These are phyloP conservation scores for Lactarius vividus DNA, from an alignment of 768 basidiomycete genomes.

Conservation along the genomic window DNA sequence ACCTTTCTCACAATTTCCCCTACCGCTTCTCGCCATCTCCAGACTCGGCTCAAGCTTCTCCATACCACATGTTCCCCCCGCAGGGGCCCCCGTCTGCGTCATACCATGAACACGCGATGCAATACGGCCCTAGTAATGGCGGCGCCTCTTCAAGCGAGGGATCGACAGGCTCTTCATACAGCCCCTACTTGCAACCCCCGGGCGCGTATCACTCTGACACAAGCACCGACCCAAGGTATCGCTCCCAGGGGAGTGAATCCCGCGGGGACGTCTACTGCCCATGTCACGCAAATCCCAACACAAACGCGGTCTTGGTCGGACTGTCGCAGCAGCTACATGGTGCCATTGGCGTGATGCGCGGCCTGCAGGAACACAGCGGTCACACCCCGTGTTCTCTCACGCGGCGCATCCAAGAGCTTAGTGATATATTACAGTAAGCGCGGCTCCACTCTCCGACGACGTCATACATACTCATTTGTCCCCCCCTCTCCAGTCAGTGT, in stretches of 20 bases:
- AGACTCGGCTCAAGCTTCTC: conserved; percentile 28
- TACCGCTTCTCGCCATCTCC: conserved; percentile 31
- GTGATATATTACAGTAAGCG: conserved; percentile 27
- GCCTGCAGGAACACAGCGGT: conserved; percentile 25
- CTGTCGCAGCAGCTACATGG: conserved; percentile 27
- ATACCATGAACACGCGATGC: conserved; percentile 20
- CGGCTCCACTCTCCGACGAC: too few species aligned
- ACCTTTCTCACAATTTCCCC: conserved; percentile 26
- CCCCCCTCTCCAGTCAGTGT: conserved; percentile 10
- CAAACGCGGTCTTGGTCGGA: conserved; percentile 18
- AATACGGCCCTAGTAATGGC: conserved; percentile 10
- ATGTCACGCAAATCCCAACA: conserved; percentile 26
- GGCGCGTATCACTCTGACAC: conserved; percentile 19
- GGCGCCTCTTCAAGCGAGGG: conserved; percentile 24
- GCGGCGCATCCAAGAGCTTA: conserved; percentile 27
- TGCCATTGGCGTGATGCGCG: conserved; percentile 22
- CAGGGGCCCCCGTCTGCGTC: conserved; percentile 9
- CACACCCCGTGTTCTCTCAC: conserved; percentile 20
- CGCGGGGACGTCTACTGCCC: conserved; percentile 24
- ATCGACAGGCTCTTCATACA: conserved; percentile 27
- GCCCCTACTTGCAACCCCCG: conserved; percentile 28
- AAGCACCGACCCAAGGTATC: conserved; percentile 23
- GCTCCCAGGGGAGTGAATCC: conserved; percentile 18
- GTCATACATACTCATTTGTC: neutral
- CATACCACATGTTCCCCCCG: conserved; percentile 28